Evolutionary conservation across 768 basidiomycete genomes (phyloP).

Genomic region (Paxillus ammoniavirescens): DNA sequence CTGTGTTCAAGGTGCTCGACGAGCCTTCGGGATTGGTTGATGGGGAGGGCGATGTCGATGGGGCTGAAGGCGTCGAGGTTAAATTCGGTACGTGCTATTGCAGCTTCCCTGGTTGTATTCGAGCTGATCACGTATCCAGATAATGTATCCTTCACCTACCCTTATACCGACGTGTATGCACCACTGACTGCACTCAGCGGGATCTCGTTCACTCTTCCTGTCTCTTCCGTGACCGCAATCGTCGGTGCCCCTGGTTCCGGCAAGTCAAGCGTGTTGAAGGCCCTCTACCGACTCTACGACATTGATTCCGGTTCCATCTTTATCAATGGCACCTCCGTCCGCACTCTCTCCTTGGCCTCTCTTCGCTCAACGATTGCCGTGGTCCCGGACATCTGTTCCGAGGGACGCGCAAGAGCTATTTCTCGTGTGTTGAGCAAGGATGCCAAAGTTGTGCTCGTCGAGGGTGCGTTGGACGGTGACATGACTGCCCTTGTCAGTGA

Average conservation of each 20-base stretch:
- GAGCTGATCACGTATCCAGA: conserved; percentile 40
- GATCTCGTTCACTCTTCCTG: conserved; percentile 86
- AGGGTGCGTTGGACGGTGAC: conserved; percentile 21
- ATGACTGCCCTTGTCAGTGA: conserved; percentile 7
- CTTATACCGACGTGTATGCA: conserved; percentile 51
- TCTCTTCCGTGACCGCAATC: conserved; percentile 84
- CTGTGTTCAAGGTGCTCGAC: conserved; percentile 74
- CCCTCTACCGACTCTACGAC: conserved; percentile 93
- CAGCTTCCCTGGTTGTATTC: neutral
- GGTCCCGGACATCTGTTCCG: conserved; percentile 74
- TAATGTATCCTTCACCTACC: conserved; percentile 84
- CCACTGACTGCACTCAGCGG: conserved; percentile 59
- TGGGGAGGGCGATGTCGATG: conserved; percentile 70
- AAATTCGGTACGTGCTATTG: conserved; percentile 67
- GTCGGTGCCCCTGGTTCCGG: conserved; percentile 83
- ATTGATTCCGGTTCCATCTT: conserved; percentile 75
- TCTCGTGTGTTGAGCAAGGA: conserved; percentile 24
- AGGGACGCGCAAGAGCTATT: conserved; percentile 20
- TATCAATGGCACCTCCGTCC: conserved; percentile 86
- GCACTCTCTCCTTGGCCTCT: conserved; percentile 80
- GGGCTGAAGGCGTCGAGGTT: conserved; percentile 73
- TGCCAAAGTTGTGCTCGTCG: conserved; percentile 25
- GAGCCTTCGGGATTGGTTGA: conserved; percentile 86
- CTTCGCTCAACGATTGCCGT: conserved; percentile 83
- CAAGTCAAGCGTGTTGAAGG: conserved; percentile 82